phyloP scores from a whole-genome alignment of 2,329 filamentous ascomycete species.

The Exserohilum turcica region DNA sequence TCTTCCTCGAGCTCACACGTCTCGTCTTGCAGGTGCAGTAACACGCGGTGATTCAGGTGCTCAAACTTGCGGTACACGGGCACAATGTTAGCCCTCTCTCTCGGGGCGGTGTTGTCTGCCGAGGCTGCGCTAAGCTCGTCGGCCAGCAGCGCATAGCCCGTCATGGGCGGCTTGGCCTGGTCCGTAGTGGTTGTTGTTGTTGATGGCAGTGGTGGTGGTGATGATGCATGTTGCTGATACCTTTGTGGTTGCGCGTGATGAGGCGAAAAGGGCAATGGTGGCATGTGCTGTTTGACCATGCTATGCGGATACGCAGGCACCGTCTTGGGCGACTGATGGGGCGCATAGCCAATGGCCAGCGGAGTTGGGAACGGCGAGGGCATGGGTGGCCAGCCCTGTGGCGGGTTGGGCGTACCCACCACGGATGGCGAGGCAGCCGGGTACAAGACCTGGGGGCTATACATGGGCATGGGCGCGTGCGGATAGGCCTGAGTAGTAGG shows the following conservation, averaged over 20 bases:
- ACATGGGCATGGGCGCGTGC: constrained; percentile 37
- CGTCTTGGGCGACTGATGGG: constrained; percentile 29
- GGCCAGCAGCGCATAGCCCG: constrained; percentile 48
- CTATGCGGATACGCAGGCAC: constrained; percentile 26
- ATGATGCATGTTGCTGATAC: too few species aligned
- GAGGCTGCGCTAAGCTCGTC: constrained; percentile 39
- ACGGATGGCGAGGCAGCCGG: constrained; percentile 33
- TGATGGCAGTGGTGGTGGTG: too few species aligned
- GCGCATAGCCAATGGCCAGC: constrained; percentile 32
- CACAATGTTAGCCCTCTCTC: constrained; percentile 27
- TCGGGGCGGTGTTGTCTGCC: constrained; percentile 17
- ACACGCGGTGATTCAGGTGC: constrained; percentile 77
- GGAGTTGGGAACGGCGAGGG: constrained; percentile 32
- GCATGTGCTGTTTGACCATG: constrained; percentile 20
- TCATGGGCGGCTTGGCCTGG: constrained; percentile 34
- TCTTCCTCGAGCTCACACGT: constrained; percentile 80
- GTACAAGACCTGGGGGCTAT: constrained; percentile 34
- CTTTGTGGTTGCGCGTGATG: constrained; percentile 33
- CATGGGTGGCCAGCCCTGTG: constrained; percentile 30
- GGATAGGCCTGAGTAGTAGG: constrained; percentile 29
- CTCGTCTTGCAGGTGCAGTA: constrained; percentile 86
- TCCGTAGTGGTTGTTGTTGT: constrained; percentile 29
- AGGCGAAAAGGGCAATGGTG: constrained; percentile 27
- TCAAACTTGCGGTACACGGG: constrained; percentile 86
- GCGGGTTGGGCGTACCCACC: constrained; percentile 24